phyloP scores from a whole-genome alignment of 495 filamentous ascomycete genomes.

The Hypoxylon fuscum region DNA sequence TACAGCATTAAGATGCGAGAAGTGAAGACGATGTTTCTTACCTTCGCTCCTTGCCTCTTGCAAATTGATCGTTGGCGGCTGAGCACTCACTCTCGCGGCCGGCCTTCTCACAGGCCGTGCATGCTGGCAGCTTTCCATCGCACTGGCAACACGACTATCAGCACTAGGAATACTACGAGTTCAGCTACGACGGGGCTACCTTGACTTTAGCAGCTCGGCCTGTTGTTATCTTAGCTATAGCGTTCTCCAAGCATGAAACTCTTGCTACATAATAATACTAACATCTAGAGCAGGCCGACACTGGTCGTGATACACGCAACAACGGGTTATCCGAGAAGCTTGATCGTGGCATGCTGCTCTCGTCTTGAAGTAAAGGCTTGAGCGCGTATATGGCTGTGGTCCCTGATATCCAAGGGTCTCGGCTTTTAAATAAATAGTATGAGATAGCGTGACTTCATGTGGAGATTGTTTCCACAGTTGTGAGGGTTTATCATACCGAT shows the following conservation, averaged over 20 bases:
- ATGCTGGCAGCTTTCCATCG: constrained; percentile 92
- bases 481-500: constrained; percentile 14
- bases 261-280: constrained; percentile 36
- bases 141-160: constrained; percentile 61
- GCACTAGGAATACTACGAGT: neutral
- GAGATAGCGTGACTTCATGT: constrained; percentile 30
- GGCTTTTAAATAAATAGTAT: constrained; percentile 15
- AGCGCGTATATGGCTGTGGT: constrained; percentile 26
- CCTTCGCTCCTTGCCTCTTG: constrained; percentile 90
- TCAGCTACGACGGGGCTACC: constrained; percentile 41
- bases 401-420: constrained; percentile 22
- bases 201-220: constrained; percentile 89
- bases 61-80: constrained; percentile 93
- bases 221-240: constrained; percentile 42
- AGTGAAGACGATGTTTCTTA: constrained; percentile 30
- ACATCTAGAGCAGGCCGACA: constrained; percentile 93
- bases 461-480: constrained; percentile 32
- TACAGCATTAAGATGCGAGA: neutral
- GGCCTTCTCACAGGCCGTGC: constrained; percentile 88
- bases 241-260: constrained; percentile 11
- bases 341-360: constrained; percentile 50
- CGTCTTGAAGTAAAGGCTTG: constrained; percentile 19
- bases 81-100: constrained; percentile 84
- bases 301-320: constrained; percentile 87
- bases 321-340: constrained; percentile 75